Conservation (phyloP, 768 basidiomycete genomes). For the Rubroboletus pulcherrimus region DNA sequence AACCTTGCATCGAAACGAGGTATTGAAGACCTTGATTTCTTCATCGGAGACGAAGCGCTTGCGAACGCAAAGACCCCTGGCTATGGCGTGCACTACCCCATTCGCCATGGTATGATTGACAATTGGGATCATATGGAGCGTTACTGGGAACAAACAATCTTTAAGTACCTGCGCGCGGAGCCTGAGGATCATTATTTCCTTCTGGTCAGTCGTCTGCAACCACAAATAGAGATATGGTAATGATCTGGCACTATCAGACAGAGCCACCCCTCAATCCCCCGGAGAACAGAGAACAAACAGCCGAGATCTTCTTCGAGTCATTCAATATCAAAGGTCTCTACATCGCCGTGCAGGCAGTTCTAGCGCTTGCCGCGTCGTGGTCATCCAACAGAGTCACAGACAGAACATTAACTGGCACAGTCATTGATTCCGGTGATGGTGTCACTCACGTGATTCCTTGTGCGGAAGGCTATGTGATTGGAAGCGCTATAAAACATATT, state of each 20-base stretch:
- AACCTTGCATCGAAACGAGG: conserved; percentile 95
- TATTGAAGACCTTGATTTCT: conserved; percentile 98
- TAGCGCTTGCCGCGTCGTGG: conserved; percentile 98
- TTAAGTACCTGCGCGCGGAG: conserved; percentile 97
- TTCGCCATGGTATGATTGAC: conserved; percentile 95
- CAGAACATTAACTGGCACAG: conserved; percentile 92
- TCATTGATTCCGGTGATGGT: conserved; percentile 98
- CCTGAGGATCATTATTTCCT: conserved; percentile 99
- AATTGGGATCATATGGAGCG: conserved; percentile 99
- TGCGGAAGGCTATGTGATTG: conserved; percentile 98
- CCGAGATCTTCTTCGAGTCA: conserved; percentile 99
- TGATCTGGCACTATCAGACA: conserved; percentile 54
- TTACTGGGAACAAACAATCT: conserved; percentile 99
- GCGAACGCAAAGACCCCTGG: conserved; percentile 93
- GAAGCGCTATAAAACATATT: conserved; percentile 97
- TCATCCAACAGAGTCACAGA: conserved; percentile 85
- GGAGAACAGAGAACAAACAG: conserved; percentile 98
- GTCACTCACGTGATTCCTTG: conserved; percentile 97
- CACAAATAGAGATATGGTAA: background rate
- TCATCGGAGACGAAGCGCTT: conserved; percentile 97
- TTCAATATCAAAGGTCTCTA: conserved; percentile 99
- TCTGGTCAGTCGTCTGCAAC: conserved; percentile 55
- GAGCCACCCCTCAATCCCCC: conserved; percentile 98
- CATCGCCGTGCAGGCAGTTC: conserved; percentile 97
- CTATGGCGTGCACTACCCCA: conserved; percentile 94